Percentiles rank a stretch among this genome's conserved stretches.
These are phyloP conservation scores for Escallonia herrerae DNA, from an alignment of 129 eudicot species.

Conservation along the genomic window DNA sequence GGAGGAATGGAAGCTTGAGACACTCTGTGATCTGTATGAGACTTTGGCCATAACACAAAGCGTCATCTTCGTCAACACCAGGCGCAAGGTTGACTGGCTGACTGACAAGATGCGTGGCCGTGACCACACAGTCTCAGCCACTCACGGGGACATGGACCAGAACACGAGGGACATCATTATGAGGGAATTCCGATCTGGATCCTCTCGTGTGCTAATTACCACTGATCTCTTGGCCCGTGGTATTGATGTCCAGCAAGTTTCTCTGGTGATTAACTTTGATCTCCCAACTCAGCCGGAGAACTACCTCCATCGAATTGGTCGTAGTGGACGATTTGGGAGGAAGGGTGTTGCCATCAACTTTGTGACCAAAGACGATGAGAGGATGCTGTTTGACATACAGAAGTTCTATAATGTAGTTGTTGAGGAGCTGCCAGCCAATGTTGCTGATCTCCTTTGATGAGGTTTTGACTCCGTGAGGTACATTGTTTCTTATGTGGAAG, in stretches of 20 bases:
- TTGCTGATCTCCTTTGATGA: conserved; percentile 15
- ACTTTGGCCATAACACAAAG: conserved; percentile 17
- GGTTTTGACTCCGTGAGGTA: neutral
- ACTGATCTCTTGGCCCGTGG: conserved; percentile 19
- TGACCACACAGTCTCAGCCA: conserved; percentile 20
- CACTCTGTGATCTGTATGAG: conserved; percentile 20
- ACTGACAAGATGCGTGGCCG: conserved; percentile 18
- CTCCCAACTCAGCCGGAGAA: conserved; percentile 19
- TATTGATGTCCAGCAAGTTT: conserved; percentile 16
- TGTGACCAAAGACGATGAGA: conserved; percentile 17
- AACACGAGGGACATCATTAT: conserved; percentile 18
- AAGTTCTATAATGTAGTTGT: conserved; percentile 15
- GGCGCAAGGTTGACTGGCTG: conserved; percentile 18
- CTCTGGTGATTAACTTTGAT: conserved; percentile 18
- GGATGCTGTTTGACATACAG: conserved; percentile 13
- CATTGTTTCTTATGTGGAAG: too few species aligned
- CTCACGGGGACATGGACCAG: conserved; percentile 19
- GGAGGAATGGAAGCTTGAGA: conserved; percentile 20
- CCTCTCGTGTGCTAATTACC: conserved; percentile 16
- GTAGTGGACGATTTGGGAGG: conserved; percentile 16
- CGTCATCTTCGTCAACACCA: conserved; percentile 15
- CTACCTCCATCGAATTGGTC: conserved; percentile 16
- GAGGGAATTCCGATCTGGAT: conserved; percentile 16
- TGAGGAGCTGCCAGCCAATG: conserved; percentile 18
- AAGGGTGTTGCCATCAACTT: conserved; percentile 19